Conservation (phyloP, 1,139 yeast genomes). For the Geotrichum reessii region DNA sequence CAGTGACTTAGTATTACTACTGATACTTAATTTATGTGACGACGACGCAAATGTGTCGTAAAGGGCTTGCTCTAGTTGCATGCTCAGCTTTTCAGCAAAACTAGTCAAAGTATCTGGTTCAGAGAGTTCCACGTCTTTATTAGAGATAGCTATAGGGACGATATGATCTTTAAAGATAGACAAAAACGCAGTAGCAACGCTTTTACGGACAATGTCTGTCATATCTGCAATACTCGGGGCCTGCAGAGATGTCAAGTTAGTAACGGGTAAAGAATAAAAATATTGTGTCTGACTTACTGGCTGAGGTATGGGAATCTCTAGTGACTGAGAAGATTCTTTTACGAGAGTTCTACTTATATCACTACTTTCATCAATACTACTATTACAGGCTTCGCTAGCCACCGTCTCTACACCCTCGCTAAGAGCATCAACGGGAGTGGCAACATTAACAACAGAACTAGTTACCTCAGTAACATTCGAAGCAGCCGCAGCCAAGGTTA, state of each 20-base stretch:
- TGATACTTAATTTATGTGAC: conserved; percentile 19
- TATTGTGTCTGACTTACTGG: background rate
- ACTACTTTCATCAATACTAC: background rate
- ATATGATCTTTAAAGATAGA: conserved; percentile 39
- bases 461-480: background rate
- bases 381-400: background rate
- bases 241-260: background rate
- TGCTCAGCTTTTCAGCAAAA: conserved; percentile 39
- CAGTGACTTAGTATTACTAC: conserved; percentile 6
- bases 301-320: background rate
- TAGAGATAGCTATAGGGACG: conserved; percentile 39
- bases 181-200: conserved; percentile 40
- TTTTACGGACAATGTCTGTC: conserved; percentile 34
- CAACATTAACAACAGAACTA: background rate
- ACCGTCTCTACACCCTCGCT: background rate
- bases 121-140: conserved; percentile 29
- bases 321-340: background rate
- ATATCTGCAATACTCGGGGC: conserved; percentile 8
- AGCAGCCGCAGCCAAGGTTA: background rate
- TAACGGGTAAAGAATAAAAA: background rate
- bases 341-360: background rate
- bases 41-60: conserved; percentile 36
- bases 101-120: conserved; percentile 41
- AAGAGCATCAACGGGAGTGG: background rate
- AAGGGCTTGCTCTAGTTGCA: conserved; percentile 40